Evolutionary conservation across 805 yeast genomes (phyloP).

Genomic region (Lachancea quebecensis): DNA sequence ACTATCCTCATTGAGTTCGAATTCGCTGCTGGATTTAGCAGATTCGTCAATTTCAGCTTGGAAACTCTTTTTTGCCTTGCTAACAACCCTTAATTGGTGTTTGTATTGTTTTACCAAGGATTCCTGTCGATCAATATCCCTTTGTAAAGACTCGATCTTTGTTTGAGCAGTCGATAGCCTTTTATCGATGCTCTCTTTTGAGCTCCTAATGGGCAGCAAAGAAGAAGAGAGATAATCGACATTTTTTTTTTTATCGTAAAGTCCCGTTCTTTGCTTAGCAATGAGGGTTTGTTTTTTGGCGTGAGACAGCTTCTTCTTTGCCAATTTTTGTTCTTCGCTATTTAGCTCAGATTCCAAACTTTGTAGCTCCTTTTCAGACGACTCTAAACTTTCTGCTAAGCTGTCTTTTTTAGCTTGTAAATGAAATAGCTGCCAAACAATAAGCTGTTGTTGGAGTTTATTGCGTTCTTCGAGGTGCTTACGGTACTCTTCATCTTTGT

Average conservation of each 20-base stretch:
- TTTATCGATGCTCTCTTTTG: constrained; percentile 40
- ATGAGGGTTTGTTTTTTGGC: constrained; percentile 40
- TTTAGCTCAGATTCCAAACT: constrained; percentile 32
- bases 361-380: constrained; percentile 24
- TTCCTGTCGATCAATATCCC: constrained; percentile 49
- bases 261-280: constrained; percentile 35
- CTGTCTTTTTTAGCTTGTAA: constrained; percentile 36
- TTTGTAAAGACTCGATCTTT: constrained; percentile 42
- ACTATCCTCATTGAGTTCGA: constrained; percentile 43
- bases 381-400: constrained; percentile 20
- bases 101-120: constrained; percentile 36
- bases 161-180: constrained; percentile 42
- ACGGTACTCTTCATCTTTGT: constrained; percentile 64
- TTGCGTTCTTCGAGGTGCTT: constrained; percentile 44
- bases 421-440: constrained; percentile 62
- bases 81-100: constrained; percentile 42
- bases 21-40: constrained; percentile 26
- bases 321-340: constrained; percentile 34
- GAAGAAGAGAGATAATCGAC: constrained; percentile 40
- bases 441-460: constrained; percentile 40
- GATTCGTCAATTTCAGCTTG: constrained; percentile 30
- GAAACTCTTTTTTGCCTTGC: constrained; percentile 35
- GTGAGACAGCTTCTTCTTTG: constrained; percentile 36
- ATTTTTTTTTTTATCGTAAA: constrained; percentile 33
- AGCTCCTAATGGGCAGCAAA: constrained; percentile 57